Base-by-base conservation (phyloP, 1,284 basidiomycete genomes). In the Crocinoboletus sp. region DNA sequence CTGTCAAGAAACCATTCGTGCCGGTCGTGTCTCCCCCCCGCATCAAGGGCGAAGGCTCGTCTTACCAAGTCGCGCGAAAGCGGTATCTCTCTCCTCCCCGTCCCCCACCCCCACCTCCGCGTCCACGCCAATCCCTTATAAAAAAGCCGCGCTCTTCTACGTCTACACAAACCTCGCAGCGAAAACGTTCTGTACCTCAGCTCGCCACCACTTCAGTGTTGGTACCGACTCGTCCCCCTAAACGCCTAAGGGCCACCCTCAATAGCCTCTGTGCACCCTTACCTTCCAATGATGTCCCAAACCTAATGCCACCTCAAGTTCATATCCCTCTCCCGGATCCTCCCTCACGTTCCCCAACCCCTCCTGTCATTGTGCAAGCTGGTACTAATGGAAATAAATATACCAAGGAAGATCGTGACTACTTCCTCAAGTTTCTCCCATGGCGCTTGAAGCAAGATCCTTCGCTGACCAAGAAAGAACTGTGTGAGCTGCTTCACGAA, bases 281-380 rank as follows among this genome's bases (percentile, higher is more conserved):
- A 59, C 72, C 31, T 71, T 69, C 57, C 8, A 50, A 41, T 9
- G 53, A 65, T 38, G 67, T 68, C 31, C 61, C 65, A 30, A 71
- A 69, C 37, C 56, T 81, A 22, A 77, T 78, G 40, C 68, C 78
- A 5, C 78, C 79, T 16, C 73, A 80, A 55, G 66, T 73, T 36
- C 72, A 77, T 37, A 66, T 81, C 42, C 71, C 68, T 52, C 66
- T 81, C 32, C 81, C 82, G 3, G 69, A 71, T 9, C 76, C 79
- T 11, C 80, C 81, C 8, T 79, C 80, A 16, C 75, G 80, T 31
- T 78, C 78, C n/a, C 84, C 84, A 3, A 77, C 71, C 2, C 83
- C 83, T 24, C 84, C 84, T 3, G 72, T 67, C 5, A 61, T 62
- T 41, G 56, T 79, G 19, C 66, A 78, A 36, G 60, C 65, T 9